Percentiles rank a stretch among this genome's conserved stretches.
Evolutionary conservation across 345 rosid genomes (phyloP).

Genomic region (Hirschfeldia incana): DNA sequence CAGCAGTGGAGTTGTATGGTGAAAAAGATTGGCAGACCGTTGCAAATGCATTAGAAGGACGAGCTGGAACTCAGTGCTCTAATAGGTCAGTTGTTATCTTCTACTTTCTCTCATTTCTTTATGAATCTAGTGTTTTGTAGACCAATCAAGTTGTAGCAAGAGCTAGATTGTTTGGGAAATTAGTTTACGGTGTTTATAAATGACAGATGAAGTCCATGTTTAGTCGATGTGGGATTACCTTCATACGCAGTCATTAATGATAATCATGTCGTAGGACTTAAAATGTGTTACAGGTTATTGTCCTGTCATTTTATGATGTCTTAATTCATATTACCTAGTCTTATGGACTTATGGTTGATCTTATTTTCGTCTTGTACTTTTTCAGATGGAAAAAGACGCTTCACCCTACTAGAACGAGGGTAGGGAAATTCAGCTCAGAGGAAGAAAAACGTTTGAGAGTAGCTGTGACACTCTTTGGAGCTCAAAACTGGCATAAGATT

Average conservation of each 20-base stretch:
- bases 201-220: slow-evolving; percentile 11
- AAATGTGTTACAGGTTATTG: not conserved
- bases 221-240: slow-evolving; percentile 16
- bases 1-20: slow-evolving; percentile 69
- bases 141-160: not conserved
- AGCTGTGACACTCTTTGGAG: slow-evolving; percentile 79
- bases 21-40: slow-evolving; percentile 85
- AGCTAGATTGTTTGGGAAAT: slow-evolving; percentile 8
- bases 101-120: slow-evolving; percentile 4
- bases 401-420: slow-evolving; percentile 52
- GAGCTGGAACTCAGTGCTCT: slow-evolving; percentile 91
- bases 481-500: slow-evolving; percentile 78
- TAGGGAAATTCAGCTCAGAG: slow-evolving; percentile 64
- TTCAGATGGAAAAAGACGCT: slow-evolving; percentile 84
- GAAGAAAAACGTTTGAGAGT: slow-evolving; percentile 75
- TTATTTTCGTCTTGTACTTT: slow-evolving; percentile 2
- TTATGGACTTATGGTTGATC: slow-evolving; percentile 12
- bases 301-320: slow-evolving; percentile 15
- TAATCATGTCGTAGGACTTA: not conserved
- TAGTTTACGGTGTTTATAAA: slow-evolving; percentile 12
- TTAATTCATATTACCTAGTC: slow-evolving; percentile 3
- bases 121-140: not conserved
- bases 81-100: slow-evolving; percentile 61
- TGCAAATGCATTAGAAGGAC: slow-evolving; percentile 66
- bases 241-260: not conserved